These are phyloP conservation scores for Xylaria grammica DNA, from an alignment of 495 filamentous ascomycete genomes.

Conservation along the genomic window DNA sequence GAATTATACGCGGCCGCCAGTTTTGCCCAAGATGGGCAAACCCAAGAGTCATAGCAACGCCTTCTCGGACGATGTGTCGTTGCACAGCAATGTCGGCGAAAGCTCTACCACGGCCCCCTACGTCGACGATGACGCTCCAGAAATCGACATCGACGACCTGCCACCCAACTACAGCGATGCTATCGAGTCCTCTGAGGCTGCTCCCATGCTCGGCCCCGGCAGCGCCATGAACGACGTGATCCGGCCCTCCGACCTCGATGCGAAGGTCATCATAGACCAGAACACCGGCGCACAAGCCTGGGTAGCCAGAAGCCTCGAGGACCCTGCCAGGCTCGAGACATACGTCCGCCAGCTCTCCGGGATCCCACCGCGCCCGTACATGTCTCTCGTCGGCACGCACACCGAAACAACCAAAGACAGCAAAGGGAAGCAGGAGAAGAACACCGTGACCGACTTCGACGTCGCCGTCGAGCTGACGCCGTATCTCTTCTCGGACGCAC, in stretches of 20 bases:
- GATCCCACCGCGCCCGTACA: constrained; percentile 51
- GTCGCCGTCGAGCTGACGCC: constrained; percentile 56
- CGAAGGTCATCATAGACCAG: constrained; percentile 28
- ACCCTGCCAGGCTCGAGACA: constrained; percentile 47
- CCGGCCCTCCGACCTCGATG: constrained; percentile 23
- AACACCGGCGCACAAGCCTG: constrained; percentile 41
- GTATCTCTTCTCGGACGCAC: constrained; percentile 50
- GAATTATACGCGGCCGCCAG: neutral
- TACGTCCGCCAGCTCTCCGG: constrained; percentile 48
- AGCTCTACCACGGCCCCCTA: constrained; percentile 17
- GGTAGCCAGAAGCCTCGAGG: constrained; percentile 46
- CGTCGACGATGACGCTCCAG: constrained; percentile 29
- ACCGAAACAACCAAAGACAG: constrained; percentile 43
- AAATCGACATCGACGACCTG: constrained; percentile 30
- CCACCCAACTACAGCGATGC: constrained; percentile 35
- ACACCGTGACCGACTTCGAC: constrained; percentile 84
- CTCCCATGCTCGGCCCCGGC: constrained; percentile 24
- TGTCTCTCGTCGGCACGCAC: constrained; percentile 58
- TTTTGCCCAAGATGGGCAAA: constrained; percentile 15
- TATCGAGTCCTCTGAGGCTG: constrained; percentile 22
- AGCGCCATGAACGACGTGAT: neutral
- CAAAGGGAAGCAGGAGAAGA: constrained; percentile 80
- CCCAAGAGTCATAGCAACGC: neutral
- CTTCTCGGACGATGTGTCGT: constrained; percentile 26
- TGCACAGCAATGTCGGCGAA: constrained; percentile 32